phyloP scores from a whole-genome alignment of 805 yeast species.

The Isabelozyma heimii region DNA sequence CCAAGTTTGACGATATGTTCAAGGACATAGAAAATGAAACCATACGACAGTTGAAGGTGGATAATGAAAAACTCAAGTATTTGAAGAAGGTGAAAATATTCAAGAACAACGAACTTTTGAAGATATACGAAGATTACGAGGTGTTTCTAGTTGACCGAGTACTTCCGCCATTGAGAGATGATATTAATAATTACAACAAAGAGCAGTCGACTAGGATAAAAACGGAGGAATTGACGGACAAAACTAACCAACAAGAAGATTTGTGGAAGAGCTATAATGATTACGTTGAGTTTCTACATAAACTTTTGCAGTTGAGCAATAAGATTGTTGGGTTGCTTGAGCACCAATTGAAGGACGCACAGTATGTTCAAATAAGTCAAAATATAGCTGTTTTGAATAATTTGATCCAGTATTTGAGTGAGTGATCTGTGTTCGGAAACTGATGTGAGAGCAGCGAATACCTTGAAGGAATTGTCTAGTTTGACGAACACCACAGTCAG shows the following conservation, averaged over 20 bases:
- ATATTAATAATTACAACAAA: conserved; percentile 6
- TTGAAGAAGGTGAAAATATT: conserved; percentile 14
- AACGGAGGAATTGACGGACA: conserved; percentile 5
- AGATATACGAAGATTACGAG: conserved; percentile 27
- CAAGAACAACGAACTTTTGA: conserved; percentile 21
- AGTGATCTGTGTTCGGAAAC: no score
- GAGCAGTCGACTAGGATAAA: conserved; percentile 1
- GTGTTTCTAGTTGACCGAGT: conserved; percentile 20
- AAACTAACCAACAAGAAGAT: conserved; percentile 3
- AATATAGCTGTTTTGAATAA: conserved; percentile 8
- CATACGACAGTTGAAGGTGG: conserved; percentile 22
- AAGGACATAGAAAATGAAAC: conserved; percentile 9
- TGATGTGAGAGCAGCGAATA: no score
- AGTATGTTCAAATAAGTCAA: conserved; percentile 7
- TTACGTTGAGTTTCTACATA: conserved; percentile 5
- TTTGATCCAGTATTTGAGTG: conserved; percentile 3
- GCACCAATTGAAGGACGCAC: conserved; percentile 3
- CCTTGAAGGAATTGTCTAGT: no score
- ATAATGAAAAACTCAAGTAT: conserved; percentile 21
- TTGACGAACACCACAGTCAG: no score
- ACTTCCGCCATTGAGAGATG: conserved; percentile 26
- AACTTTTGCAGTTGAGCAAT: conserved; percentile 7
- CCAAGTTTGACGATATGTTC: conserved; percentile 2
- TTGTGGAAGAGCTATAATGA: conserved; percentile 9
- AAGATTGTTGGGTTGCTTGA: conserved; percentile 5